Evolutionary conservation across 495 filamentous ascomycete genomes (phyloP), one percentile per base, ranked within the genome.

Genomic region (Peziza echinospora): DNA sequence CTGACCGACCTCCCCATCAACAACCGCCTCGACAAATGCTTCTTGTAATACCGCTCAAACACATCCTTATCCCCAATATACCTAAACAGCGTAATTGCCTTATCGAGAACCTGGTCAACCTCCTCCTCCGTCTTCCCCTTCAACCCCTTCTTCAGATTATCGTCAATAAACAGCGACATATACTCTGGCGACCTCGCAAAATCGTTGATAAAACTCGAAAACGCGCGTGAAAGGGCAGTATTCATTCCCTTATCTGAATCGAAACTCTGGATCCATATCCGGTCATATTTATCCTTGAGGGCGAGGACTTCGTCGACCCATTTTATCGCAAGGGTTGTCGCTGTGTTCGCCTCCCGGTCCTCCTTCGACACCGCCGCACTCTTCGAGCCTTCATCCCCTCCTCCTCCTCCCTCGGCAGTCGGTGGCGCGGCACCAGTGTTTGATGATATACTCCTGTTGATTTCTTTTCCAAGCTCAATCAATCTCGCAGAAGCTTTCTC

Each of bases 31-130:
- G 81, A 84, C 0, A 99, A 70, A 65, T 99, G 89, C 59, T 93
- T 96, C 66, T 96, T 94, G 65, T 96, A 96, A 63, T 99, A 96
- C 2, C 81, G 70, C 61, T 99, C 91, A 49, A 96, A 99, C 53
- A 93, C 74, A 60, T 96, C 91, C 62, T 93, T 87, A 52, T 94
- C 87, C 24, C 73, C 69, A 34, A 99, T 68, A 45, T 93, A 93
- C 24, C 84, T 75, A 24, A 99, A 64, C 3, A 96, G 68, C 0
- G 73, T 77, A 49, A 93, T 87, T 10, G 86, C 85, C 56, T 92
- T 93, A 44, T 94, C 85, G 5, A 99, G 67, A 5, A 93, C 71
- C 8, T 59, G 54, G 55, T 99, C 89, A n/a, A 93, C 73, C 54
- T 96, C 89, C 10, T 61, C 71, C 47, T 96, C 89, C 0, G 82